phyloP scores from a whole-genome alignment of 345 rosid species.

The Limnanthes douglasii region DNA sequence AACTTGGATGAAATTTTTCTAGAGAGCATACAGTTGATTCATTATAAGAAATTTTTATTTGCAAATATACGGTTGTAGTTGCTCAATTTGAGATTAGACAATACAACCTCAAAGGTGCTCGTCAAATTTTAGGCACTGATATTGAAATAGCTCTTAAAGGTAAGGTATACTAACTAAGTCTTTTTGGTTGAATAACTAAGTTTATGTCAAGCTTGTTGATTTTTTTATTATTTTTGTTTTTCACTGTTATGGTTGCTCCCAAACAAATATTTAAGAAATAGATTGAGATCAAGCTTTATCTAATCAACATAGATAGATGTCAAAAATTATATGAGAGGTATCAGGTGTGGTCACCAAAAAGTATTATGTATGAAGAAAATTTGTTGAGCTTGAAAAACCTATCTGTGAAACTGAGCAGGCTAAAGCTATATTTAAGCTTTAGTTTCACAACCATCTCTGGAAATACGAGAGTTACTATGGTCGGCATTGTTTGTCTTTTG shows the following conservation, averaged over 20 bases:
- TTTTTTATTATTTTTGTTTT: background rate
- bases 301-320: conserved; percentile 58
- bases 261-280: conserved; percentile 59
- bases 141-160: conserved; percentile 69
- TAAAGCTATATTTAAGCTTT: conserved; percentile 67
- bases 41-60: conserved; percentile 57
- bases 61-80: conserved; percentile 76
- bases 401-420: conserved; percentile 68
- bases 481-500: conserved; percentile 25
- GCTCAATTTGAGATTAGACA: conserved; percentile 72
- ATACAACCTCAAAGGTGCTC: conserved; percentile 49
- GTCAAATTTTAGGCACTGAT: conserved; percentile 53
- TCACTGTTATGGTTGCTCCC: conserved; percentile 1
- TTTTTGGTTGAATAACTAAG: background rate
- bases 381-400: conserved; percentile 67
- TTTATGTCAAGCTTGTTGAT: background rate
- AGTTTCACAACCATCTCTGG: conserved; percentile 62
- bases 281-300: conserved; percentile 59
- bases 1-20: too few relatives aligned
- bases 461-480: conserved; percentile 94
- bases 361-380: conserved; percentile 90
- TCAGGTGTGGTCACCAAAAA: conserved; percentile 86
- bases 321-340: conserved; percentile 55
- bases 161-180: too few relatives aligned
- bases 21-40: conserved; percentile 59